phyloP scores from a whole-genome alignment of 192 early-diverging fungal species.

The Blastocladiella britannica region DNA sequence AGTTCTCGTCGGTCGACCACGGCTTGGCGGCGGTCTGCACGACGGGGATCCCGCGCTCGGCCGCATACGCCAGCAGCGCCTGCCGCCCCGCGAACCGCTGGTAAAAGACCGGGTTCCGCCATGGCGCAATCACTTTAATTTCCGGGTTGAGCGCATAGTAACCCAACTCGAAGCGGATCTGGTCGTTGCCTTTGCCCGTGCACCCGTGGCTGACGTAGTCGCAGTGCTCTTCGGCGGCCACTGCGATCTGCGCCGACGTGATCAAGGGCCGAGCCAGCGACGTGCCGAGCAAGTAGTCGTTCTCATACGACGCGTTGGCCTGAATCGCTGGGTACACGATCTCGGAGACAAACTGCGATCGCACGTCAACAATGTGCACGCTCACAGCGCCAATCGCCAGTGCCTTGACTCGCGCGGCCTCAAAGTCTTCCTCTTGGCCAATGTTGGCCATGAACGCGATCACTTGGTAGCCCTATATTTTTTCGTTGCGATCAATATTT shows the following conservation, averaged over 20 bases:
- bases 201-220: conserved; percentile 95
- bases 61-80: conserved; percentile 79
- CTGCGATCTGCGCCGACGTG: conserved; percentile 62
- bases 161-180: conserved; percentile 96
- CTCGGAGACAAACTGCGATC: conserved; percentile 81
- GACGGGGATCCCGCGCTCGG: conserved; percentile 74
- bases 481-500: conserved; percentile 7
- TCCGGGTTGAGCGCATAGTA: conserved; percentile 88
- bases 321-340: conserved; percentile 81
- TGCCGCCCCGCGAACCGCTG: conserved; percentile 82
- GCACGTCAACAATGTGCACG: conserved; percentile 92
- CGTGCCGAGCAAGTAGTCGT: conserved; percentile 90
- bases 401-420: conserved; percentile 78
- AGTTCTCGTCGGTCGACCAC: conserved; percentile 98
- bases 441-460: conserved; percentile 94
- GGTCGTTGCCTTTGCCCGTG: conserved; percentile 99
- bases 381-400: conserved; percentile 77
- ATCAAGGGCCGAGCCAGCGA: conserved; percentile 94
- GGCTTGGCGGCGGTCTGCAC: conserved; percentile 89
- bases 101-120: conserved; percentile 90
- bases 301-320: conserved; percentile 87
- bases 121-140: conserved; percentile 94
- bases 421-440: conserved; percentile 98
- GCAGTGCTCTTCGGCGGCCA: conserved; percentile 82
- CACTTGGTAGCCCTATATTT: conserved; percentile 97